Base-by-base conservation (phyloP, 2,329 filamentous ascomycete species). In the Talaromyces piceae region DNA sequence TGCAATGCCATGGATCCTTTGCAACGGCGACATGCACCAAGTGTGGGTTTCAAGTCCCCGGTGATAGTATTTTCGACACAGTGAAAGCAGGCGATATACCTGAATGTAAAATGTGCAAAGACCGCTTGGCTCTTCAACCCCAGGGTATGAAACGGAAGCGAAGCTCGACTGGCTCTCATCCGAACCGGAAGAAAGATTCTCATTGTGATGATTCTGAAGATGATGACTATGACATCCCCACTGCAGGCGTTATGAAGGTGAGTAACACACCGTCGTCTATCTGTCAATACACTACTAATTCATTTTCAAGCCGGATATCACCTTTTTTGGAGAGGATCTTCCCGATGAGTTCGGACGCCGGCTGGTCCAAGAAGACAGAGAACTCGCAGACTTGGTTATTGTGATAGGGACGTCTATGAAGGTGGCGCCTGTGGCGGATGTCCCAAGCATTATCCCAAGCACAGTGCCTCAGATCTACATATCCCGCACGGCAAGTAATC, bases 1-100 rank as follows among this genome's bases (percentile, higher is more conserved):
- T 98, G 25, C 91, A 98, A 70, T 97, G 93, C 66, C 93, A 98
- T 66, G 93, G 93, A 54, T 95, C 89, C 5, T 97, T 96, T 73
- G 91, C 91, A 41, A 94, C 87, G 0, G 93, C 93, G 20, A 88
- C 84, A 2, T 98, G 93, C 68, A 80, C 93, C 43, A 84, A 87
- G 62, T 98, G 93, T 68, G 77, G 81, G 45, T 78, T 84, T 72
- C 77, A 85, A 59, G 85, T 91, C 8, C 73, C 78, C 0, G 91
- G 91, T 48, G 83, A 90, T 46, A 75, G 76, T 20, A 89, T 97
- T 62, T 93, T 90, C 66, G 79, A 80, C 5, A 84, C 93, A 41
- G 87, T 97, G 64, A 82, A 81, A 57, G 81, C 82, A 2, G 86
- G 88, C 52, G 77, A 76, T 49, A 86, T 96, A 41, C 88, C 91